Conservation (phyloP, 441 rosid genomes). For the Manihot esculenta region DNA sequence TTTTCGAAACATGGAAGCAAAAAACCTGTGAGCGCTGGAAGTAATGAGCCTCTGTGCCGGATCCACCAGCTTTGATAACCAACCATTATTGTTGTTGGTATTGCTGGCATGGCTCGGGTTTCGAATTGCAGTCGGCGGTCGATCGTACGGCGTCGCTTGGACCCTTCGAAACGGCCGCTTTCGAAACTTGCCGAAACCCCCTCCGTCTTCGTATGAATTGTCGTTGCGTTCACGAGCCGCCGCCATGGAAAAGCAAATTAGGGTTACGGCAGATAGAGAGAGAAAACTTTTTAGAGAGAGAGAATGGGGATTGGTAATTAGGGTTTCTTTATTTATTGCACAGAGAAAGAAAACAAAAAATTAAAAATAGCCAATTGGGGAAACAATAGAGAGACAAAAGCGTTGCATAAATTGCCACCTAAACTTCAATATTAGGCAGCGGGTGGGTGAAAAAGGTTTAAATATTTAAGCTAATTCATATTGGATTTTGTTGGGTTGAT, state of each 20-base stretch:
- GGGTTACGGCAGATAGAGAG: conserved; percentile 1
- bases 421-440: too few relatives aligned
- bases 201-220: conserved; percentile 51
- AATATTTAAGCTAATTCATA: too few relatives aligned
- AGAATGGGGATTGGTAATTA: conserved; percentile 11
- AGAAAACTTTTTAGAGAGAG: neutral
- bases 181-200: conserved; percentile 71
- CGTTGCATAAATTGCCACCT: too few relatives aligned
- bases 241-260: conserved; percentile 47
- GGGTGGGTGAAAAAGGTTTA: too few relatives aligned
- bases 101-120: conserved; percentile 35
- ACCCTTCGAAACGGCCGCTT: conserved; percentile 56
- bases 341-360: neutral
- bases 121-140: conserved; percentile 50
- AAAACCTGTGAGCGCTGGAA: conserved; percentile 71
- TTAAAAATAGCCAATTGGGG: neutral
- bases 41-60: conserved; percentile 83
- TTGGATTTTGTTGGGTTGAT: too few relatives aligned
- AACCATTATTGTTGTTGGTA: conserved; percentile 38
- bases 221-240: conserved; percentile 61
- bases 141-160: conserved; percentile 73
- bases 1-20: conserved; percentile 68
- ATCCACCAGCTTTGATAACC: conserved; percentile 88
- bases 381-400: neutral
- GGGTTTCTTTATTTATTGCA: conserved; percentile 28